Conservation (phyloP, 192 early-diverging fungal species). For the Coemansia sp. region DNA sequence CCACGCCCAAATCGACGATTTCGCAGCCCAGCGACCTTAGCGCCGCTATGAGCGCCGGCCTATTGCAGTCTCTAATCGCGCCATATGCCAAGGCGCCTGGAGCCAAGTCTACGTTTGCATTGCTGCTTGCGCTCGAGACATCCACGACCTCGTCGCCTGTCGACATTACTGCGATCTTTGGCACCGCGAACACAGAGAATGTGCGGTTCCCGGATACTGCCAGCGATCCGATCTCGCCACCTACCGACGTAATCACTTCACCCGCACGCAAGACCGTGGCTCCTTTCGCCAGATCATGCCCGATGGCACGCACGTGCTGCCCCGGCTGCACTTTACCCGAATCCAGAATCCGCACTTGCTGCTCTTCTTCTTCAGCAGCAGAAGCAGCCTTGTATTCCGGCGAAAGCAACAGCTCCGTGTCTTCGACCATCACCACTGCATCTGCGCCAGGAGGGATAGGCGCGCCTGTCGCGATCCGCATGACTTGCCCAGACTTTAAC, state of each 20-base stretch:
- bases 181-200: constrained; percentile 63
- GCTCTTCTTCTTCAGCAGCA: constrained; percentile 54
- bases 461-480: constrained; percentile 87
- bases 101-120: background rate
- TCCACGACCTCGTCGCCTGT: constrained; percentile 89
- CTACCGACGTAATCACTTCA: constrained; percentile 63
- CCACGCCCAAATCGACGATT: constrained; percentile 74
- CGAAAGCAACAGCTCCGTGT: constrained; percentile 73
- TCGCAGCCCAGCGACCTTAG: constrained; percentile 65
- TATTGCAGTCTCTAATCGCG: constrained; percentile 84
- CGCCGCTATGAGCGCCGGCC: constrained; percentile 72
- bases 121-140: background rate
- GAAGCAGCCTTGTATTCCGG: background rate
- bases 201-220: constrained; percentile 72
- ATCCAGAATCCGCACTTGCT: constrained; percentile 39
- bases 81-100: constrained; percentile 41
- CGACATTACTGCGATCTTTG: constrained; percentile 79
- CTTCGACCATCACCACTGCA: constrained; percentile 97
- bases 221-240: constrained; percentile 85
- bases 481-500: constrained; percentile 66
- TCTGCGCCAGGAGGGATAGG: constrained; percentile 79
- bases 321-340: constrained; percentile 25
- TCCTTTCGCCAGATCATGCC: constrained; percentile 71
- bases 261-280: constrained; percentile 63
- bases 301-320: constrained; percentile 82